Conservation (phyloP, 345 rosid species). For the Pistacia atlantica region DNA sequence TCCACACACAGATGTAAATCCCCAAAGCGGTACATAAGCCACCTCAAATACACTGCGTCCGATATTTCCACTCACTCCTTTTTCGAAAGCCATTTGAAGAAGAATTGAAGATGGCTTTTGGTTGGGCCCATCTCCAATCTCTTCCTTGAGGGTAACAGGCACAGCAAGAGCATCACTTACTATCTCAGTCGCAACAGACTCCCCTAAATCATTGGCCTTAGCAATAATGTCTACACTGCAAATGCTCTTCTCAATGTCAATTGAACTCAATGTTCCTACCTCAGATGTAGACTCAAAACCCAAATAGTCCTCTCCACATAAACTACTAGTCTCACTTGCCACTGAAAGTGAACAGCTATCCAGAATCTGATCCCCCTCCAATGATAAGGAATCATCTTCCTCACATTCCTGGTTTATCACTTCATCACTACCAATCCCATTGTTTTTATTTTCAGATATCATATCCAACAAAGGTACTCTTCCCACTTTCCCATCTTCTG, state of each 20-base stretch:
- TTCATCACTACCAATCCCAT: slow-evolving; percentile 42
- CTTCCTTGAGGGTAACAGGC: slow-evolving; percentile 46
- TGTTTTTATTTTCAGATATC: slow-evolving; percentile 40
- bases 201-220: slow-evolving; percentile 36
- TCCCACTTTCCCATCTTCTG: slow-evolving; percentile 28
- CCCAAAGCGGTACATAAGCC: slow-evolving; percentile 92
- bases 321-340: slow-evolving; percentile 75
- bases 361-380: slow-evolving; percentile 60
- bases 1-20: slow-evolving; percentile 76
- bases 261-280: slow-evolving; percentile 33
- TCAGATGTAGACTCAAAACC: slow-evolving; percentile 50
- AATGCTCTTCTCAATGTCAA: slow-evolving; percentile 42
- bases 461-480: slow-evolving; percentile 38
- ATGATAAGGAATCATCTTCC: slow-evolving; percentile 61
- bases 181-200: slow-evolving; percentile 36
- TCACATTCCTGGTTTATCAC: slow-evolving; percentile 39
- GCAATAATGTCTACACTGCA: slow-evolving; percentile 43
- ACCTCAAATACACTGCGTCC: slow-evolving; percentile 83
- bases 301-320: slow-evolving; percentile 65
- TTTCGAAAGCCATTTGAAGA: slow-evolving; percentile 47
- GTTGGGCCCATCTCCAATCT: slow-evolving; percentile 35
- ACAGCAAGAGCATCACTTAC: slow-evolving; percentile 38
- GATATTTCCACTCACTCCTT: slow-evolving; percentile 28
- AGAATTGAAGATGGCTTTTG: slow-evolving; percentile 40
- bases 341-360: slow-evolving; percentile 63